Evolutionary conservation across 257 asterid genomes (phyloP).

Genomic region (Solanum megistacrolobum): DNA sequence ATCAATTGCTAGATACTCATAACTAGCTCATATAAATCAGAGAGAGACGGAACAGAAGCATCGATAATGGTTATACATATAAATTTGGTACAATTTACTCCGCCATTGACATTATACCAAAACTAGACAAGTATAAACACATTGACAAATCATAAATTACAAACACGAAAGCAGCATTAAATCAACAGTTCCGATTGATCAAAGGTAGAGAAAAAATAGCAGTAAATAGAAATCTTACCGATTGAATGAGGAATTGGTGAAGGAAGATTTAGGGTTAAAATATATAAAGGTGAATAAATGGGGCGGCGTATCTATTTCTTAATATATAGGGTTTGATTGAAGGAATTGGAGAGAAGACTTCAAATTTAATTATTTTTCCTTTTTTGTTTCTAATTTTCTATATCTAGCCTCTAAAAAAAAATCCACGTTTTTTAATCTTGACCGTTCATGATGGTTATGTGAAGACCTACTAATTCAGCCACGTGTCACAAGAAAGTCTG

Average conservation of each 20-base stretch:
- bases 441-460: background rate
- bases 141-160: background rate
- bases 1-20: background rate
- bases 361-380: background rate
- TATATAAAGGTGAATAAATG: background rate
- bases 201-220: background rate
- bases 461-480: background rate
- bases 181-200: background rate
- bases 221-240: background rate
- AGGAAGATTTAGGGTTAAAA: background rate
- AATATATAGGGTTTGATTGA: constrained; percentile 11
- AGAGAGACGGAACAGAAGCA: background rate
- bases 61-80: background rate
- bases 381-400: background rate
- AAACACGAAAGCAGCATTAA: background rate
- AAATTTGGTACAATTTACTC: background rate
- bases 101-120: background rate
- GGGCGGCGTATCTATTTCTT: constrained; percentile 14
- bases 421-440: background rate
- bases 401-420: background rate
- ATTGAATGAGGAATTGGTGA: background rate
- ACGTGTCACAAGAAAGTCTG: background rate
- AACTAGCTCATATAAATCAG: background rate
- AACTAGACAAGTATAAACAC: background rate
- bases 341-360: background rate